phyloP scores from a whole-genome alignment of 345 rosid genomes.

The Abelmoschus esculentus region DNA sequence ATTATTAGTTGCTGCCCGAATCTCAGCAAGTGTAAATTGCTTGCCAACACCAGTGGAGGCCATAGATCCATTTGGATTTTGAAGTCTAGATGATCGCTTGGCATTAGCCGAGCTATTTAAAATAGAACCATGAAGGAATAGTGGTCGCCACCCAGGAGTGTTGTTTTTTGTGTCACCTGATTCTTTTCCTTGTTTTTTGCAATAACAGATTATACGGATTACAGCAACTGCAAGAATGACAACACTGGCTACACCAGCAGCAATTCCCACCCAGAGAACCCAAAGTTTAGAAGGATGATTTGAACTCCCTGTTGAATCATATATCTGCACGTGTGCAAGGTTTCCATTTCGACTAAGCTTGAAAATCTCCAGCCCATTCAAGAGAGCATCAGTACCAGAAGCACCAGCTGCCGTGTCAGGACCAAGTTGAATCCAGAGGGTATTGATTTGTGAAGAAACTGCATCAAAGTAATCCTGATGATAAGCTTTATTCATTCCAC shows the following conservation, averaged over 20 bases:
- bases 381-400: slow-evolving; percentile 73
- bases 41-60: slow-evolving; percentile 45
- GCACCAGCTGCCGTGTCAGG: slow-evolving; percentile 71
- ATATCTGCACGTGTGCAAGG: slow-evolving; percentile 55
- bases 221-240: slow-evolving; percentile 26
- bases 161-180: slow-evolving; percentile 33
- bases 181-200: slow-evolving; percentile 35
- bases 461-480: slow-evolving; percentile 71
- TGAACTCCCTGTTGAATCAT: slow-evolving; percentile 29
- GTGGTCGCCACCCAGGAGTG: slow-evolving; percentile 54
- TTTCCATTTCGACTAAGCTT: slow-evolving; percentile 68
- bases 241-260: slow-evolving; percentile 44
- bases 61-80: slow-evolving; percentile 27
- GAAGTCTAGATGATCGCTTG: slow-evolving; percentile 39
- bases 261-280: slow-evolving; percentile 49
- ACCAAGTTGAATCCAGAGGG: slow-evolving; percentile 88
- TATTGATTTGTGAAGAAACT: slow-evolving; percentile 40
- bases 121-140: slow-evolving; percentile 42
- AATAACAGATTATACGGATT: slow-evolving; percentile 26
- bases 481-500: slow-evolving; percentile 69
- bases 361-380: slow-evolving; percentile 85
- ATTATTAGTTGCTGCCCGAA: slow-evolving; percentile 67
- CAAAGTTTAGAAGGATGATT: slow-evolving; percentile 25
- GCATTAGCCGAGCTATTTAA: slow-evolving; percentile 43
- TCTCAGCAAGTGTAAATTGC: slow-evolving; percentile 62